These are phyloP conservation scores for Incumbomyces delicatus DNA, from an alignment of 2,329 filamentous ascomycete species.

Conservation along the genomic window DNA sequence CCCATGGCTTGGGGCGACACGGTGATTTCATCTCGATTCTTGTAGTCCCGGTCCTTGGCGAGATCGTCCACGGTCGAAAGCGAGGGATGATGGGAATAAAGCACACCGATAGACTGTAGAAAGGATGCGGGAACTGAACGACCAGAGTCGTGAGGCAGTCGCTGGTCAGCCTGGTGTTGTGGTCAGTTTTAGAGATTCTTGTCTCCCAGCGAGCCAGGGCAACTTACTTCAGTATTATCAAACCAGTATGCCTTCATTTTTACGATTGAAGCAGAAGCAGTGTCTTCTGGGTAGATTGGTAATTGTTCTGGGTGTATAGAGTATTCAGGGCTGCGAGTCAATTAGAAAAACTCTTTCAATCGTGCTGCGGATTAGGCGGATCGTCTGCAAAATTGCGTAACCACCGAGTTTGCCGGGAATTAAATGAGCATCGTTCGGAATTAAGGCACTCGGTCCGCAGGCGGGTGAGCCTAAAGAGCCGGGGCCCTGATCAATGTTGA, in stretches of 20 bases:
- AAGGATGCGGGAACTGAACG: slow-evolving; percentile 54
- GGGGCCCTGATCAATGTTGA: too few relatives aligned
- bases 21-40: slow-evolving; percentile 87
- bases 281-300: not conserved
- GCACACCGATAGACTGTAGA: slow-evolving; percentile 66
- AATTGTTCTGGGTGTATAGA: not conserved
- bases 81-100: slow-evolving; percentile 61
- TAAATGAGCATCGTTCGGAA: too few relatives aligned
- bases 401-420: too few relatives aligned
- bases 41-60: slow-evolving; percentile 68
- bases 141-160: slow-evolving; percentile 78
- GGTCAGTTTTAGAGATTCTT: slow-evolving; percentile 4
- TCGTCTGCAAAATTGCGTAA: too few relatives aligned
- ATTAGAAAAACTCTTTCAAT: not conserved
- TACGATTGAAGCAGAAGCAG: slow-evolving; percentile 1
- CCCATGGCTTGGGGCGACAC: slow-evolving; percentile 82
- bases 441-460: too few relatives aligned
- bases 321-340: not conserved
- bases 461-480: too few relatives aligned
- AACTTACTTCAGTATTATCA: slow-evolving; percentile 52
- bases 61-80: slow-evolving; percentile 62
- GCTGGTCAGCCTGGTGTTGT: slow-evolving; percentile 73
- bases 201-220: slow-evolving; percentile 1
- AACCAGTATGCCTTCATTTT: slow-evolving; percentile 64
- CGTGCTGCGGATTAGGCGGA: too few relatives aligned